Conservation (phyloP, 2,329 filamentous ascomycete genomes). For the Bimuria novae-zelandiae region DNA sequence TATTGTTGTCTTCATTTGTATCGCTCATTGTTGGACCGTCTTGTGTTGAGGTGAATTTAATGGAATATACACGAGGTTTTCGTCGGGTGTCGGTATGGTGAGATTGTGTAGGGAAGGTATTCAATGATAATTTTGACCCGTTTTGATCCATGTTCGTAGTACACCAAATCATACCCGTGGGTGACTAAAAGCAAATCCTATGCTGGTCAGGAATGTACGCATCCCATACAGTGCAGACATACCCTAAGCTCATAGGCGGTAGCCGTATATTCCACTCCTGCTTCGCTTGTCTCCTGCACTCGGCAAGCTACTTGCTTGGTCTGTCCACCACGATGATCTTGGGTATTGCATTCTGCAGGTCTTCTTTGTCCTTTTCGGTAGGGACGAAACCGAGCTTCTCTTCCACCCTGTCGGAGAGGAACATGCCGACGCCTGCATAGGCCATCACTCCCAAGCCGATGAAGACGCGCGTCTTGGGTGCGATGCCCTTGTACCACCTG, state of each 20-base stretch:
- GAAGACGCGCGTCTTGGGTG: conserved; percentile 70
- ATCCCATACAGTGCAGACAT: not conserved
- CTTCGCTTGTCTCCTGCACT: not conserved
- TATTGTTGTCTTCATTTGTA: not conserved
- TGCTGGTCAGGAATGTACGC: not conserved
- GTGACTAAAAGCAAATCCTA: too few species aligned
- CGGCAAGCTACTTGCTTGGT: not conserved
- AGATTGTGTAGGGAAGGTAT: too few species aligned
- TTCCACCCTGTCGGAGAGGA: conserved; percentile 73
- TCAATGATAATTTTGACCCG: too few species aligned
- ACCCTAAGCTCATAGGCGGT: not conserved
- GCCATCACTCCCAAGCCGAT: conserved; percentile 76
- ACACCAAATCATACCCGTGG: too few species aligned
- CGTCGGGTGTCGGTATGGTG: too few species aligned
- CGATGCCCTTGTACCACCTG: conserved; percentile 68
- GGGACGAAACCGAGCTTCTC: conserved; percentile 73
- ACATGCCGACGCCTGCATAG: conserved; percentile 77
- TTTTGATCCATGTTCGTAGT: too few species aligned
- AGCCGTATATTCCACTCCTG: not conserved
- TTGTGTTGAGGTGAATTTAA: too few species aligned
- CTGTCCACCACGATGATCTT: conserved; percentile 55
- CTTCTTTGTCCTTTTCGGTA: conserved; percentile 72
- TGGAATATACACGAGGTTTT: too few species aligned
- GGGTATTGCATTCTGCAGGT: conserved; percentile 65
- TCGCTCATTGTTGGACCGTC: too few species aligned